These are phyloP conservation scores for Helotiales sp. DNA, from an alignment of 2,329 filamentous ascomycete species.

Conservation along the genomic window DNA sequence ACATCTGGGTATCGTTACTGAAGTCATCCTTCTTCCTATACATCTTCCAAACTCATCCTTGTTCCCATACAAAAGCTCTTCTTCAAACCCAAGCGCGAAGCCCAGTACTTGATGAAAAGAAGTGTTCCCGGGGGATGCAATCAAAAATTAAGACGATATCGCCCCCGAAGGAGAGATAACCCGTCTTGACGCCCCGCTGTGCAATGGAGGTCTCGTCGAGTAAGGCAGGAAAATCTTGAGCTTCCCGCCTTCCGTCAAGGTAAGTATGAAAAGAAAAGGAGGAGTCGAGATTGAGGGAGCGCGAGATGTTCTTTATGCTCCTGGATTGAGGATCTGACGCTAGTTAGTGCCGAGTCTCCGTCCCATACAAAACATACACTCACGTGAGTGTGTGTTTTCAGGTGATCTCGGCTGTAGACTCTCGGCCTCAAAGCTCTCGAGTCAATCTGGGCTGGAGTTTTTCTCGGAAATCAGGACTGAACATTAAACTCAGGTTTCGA, in stretches of 20 bases:
- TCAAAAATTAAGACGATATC: constrained; percentile 51
- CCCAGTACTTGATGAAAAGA: constrained; percentile 28
- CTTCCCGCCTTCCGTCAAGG: constrained; percentile 34
- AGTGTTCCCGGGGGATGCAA: constrained; percentile 33
- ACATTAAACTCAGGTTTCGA: too few relatives aligned
- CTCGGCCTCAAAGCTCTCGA: too few relatives aligned
- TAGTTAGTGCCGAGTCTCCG: too few relatives aligned
- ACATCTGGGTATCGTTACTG: not conserved
- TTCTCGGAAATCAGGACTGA: too few relatives aligned
- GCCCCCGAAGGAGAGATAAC: constrained; percentile 41
- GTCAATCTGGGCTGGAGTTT: too few relatives aligned
- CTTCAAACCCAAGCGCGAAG: constrained; percentile 20
- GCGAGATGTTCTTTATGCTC: too few relatives aligned
- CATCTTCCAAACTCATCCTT: not conserved
- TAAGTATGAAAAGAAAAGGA: constrained; percentile 14
- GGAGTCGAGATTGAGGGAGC: too few relatives aligned
- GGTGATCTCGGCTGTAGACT: too few relatives aligned
- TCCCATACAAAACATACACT: too few relatives aligned
- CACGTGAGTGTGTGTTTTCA: too few relatives aligned
- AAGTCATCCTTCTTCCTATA: not conserved
- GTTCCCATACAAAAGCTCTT: constrained; percentile 12
- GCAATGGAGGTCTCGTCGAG: constrained; percentile 53
- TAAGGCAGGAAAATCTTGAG: constrained; percentile 32
- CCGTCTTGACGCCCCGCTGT: constrained; percentile 51
- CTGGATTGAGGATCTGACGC: too few relatives aligned